These are phyloP conservation scores for Telopea speciosissima DNA, from an alignment of 177 flowering plant species.

Conservation along the genomic window DNA sequence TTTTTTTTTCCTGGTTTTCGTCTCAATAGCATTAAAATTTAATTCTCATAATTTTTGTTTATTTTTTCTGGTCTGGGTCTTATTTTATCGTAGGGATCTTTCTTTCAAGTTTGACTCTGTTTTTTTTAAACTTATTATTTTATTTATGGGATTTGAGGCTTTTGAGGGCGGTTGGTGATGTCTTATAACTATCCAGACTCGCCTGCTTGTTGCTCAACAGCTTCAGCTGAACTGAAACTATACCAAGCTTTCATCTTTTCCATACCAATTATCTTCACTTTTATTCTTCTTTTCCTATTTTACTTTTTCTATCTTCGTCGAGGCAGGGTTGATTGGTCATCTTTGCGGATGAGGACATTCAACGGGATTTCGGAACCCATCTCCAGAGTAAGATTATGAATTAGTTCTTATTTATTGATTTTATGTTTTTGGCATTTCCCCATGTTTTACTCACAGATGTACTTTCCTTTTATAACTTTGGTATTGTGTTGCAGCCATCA, in stretches of 20 bases:
- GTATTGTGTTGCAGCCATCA: constrained; percentile 23
- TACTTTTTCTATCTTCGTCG: constrained; percentile 74
- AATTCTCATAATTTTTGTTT: background rate
- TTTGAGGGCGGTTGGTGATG: constrained; percentile 18
- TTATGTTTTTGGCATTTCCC: background rate
- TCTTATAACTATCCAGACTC: constrained; percentile 23
- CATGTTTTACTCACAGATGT: background rate
- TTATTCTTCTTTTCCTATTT: constrained; percentile 57
- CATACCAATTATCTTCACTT: constrained; percentile 61
- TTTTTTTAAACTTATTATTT: background rate
- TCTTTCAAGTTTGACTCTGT: background rate
- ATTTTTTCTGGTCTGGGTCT: background rate
- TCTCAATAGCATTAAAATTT: too few species aligned
- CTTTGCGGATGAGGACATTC: constrained; percentile 47
- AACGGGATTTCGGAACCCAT: constrained; percentile 14
- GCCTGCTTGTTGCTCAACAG: constrained; percentile 26
- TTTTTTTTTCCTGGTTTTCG: background rate
- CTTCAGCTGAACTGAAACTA: constrained; percentile 45
- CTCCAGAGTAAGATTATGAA: constrained; percentile 26
- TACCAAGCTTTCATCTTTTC: constrained; percentile 72
- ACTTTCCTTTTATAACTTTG: background rate
- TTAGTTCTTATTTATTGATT: too few species aligned
- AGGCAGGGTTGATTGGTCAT: constrained; percentile 53
- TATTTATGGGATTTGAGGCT: constrained; percentile 7
- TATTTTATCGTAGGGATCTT: background rate